Base-by-base conservation (phyloP, 495 filamentous ascomycete species). In the Aspergillus affinis region DNA sequence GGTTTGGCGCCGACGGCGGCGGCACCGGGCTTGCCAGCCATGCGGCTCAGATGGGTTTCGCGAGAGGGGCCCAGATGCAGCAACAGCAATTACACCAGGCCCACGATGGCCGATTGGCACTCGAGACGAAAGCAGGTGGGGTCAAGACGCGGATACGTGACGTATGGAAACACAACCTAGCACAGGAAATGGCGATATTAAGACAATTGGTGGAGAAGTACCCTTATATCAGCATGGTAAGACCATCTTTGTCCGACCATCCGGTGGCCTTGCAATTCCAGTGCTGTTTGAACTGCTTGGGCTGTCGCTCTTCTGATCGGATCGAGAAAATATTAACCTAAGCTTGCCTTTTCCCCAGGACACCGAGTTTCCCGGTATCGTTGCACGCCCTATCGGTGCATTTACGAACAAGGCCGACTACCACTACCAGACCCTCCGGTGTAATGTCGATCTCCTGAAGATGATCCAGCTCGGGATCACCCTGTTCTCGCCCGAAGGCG, bases 391-490 rank as follows among this genome's bases (percentile, higher is more conserved):
- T 4, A 97, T 98, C 81, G 94, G 94, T 15, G 82, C 88, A 44
- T 98, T 98, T 70, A 85, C 87, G 17, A 92, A 88, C 26, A 98
- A 97, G 78, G 93, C 92, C 47, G 92, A 96, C 65, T 98, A 98
- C 70, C 94, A 98, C 69, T 98, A 98, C 76, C 94, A 98, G 78
- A 97, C 92, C 54, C 85, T 98, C 26, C 90, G 94, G 54, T 94
- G 91, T 65, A 98, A 98, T 70, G 93, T 98, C 68, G 94, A 98
- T 72, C 83, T 98, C 62, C 83, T 98, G 51, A 96, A 94, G 70
- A 90, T 98, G 64, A 97, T 98, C 61, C 94, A 98, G 69, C 87
- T 98, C 47, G 94, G 94, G 49, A 89, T 98, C 62, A 96, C 93
- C 1, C 75, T 98, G 30, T 97, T 96, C 76, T 88, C 90, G 54